Percentiles rank a stretch among this genome's conserved stretches.
Conservation (phyloP, 2,329 filamentous ascomycete genomes). For the Epichloe sp. region DNA sequence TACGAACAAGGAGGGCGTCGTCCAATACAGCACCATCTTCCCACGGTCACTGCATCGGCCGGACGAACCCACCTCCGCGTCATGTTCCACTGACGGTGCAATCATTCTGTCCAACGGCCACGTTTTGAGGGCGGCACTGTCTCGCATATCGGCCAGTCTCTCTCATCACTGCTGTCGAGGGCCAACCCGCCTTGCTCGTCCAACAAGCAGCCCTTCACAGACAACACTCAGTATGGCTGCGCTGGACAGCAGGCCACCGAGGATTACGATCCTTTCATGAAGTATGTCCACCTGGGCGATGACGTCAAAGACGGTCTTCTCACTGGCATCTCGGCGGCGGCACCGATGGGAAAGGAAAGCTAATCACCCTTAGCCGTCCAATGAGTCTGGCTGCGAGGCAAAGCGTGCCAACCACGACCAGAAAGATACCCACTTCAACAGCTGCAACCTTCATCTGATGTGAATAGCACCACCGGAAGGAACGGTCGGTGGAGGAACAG, state of each 20-base stretch:
- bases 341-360: background rate
- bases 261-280: slow-evolving; percentile 42
- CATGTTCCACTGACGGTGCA: too few relatives aligned
- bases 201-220: slow-evolving; percentile 24
- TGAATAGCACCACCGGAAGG: background rate
- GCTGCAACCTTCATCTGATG: background rate
- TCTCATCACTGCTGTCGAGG: too few relatives aligned
- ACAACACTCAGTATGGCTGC: slow-evolving; percentile 36
- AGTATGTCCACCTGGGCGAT: slow-evolving; percentile 44
- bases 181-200: background rate
- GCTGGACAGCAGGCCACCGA: slow-evolving; percentile 29
- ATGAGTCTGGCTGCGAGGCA: background rate
- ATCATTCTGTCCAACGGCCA: too few relatives aligned
- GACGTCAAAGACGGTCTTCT: slow-evolving; percentile 29
- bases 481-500: too few relatives aligned
- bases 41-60: slow-evolving; percentile 27
- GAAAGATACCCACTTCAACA: background rate
- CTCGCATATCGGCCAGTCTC: slow-evolving; percentile 7
- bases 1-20: slow-evolving; percentile 23
- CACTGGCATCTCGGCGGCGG: slow-evolving; percentile 3
- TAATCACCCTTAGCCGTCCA: background rate
- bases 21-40: slow-evolving; percentile 26
- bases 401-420: background rate
- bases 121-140: too few relatives aligned
- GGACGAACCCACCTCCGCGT: too few relatives aligned